Evolutionary conservation across 2,329 filamentous ascomycete genomes (phyloP).

Genomic region (Clonostachys solani): DNA sequence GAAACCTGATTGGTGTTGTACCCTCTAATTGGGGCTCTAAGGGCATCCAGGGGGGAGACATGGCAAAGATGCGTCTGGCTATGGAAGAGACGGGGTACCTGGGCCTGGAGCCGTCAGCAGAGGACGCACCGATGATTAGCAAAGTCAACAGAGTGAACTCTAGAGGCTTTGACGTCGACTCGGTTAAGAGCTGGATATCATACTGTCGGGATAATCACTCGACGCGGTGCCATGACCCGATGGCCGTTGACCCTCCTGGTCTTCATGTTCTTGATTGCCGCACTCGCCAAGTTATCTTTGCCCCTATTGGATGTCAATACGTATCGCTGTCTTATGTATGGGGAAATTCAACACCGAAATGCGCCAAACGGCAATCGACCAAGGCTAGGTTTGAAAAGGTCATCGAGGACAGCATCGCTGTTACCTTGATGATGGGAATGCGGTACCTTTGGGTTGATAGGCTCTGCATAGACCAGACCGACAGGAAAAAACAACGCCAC

Average conservation of each 20-base stretch:
- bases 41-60: no score
- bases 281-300: background rate
- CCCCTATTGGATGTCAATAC: background rate
- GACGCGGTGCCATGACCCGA: background rate
- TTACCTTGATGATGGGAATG: conserved; percentile 10
- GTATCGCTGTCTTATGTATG: background rate
- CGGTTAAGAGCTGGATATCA: background rate
- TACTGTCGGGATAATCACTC: background rate
- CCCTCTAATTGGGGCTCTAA: no score
- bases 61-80: no score
- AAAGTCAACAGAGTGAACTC: background rate
- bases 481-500: conserved; percentile 8
- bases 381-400: background rate
- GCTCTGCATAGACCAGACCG: conserved; percentile 18
- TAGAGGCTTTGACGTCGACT: background rate
- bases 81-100: no score
- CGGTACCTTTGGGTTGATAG: conserved; percentile 19
- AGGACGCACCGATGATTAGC: background rate
- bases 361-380: background rate
- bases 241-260: background rate
- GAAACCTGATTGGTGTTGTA: no score
- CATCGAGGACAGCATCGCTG: conserved; percentile 8
- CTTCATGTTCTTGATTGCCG: background rate
- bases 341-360: background rate
- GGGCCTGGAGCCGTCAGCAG: no score